Percentiles rank a stretch among this genome's conserved stretches.
phyloP scores from a whole-genome alignment of 345 rosid genomes.

The Corymbia maculata region DNA sequence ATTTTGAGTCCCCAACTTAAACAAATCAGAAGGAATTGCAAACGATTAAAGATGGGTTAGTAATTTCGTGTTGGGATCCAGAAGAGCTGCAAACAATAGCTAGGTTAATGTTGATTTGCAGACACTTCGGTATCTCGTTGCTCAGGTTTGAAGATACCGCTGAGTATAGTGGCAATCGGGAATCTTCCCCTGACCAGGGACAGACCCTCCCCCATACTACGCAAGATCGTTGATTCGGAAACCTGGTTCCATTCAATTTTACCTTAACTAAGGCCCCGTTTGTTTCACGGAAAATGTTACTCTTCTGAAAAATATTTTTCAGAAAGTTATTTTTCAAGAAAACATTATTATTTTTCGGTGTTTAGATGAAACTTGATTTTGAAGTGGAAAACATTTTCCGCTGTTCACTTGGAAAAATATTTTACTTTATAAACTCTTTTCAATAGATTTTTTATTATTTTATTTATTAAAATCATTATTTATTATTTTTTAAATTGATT shows the following conservation, averaged over 20 bases:
- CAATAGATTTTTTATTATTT: too few relatives aligned
- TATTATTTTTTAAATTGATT: too few relatives aligned
- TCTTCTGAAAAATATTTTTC: too few relatives aligned
- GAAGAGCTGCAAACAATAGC: neutral
- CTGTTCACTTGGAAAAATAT: too few relatives aligned
- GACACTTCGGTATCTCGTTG: neutral
- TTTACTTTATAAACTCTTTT: too few relatives aligned
- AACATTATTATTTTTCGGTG: too few relatives aligned
- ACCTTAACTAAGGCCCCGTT: too few relatives aligned
- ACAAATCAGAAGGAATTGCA: neutral
- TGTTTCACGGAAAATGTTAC: too few relatives aligned
- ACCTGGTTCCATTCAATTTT: neutral
- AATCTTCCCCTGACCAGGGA: slow-evolving; percentile 30
- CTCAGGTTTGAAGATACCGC: slow-evolving; percentile 15
- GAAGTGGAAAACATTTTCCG: too few relatives aligned
- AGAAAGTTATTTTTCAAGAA: too few relatives aligned
- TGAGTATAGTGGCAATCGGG: slow-evolving; percentile 14
- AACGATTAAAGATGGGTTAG: neutral
- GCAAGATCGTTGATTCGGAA: slow-evolving; percentile 21
- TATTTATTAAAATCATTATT: too few relatives aligned
- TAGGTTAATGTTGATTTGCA: neutral
- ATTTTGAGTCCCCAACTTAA: neutral
- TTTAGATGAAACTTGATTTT: too few relatives aligned
- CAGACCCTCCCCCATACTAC: slow-evolving; percentile 54
- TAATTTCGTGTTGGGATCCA: neutral